phyloP scores from a whole-genome alignment of 1,284 basidiomycete genomes.

The Apiotrichum mycotoxinovorans region DNA sequence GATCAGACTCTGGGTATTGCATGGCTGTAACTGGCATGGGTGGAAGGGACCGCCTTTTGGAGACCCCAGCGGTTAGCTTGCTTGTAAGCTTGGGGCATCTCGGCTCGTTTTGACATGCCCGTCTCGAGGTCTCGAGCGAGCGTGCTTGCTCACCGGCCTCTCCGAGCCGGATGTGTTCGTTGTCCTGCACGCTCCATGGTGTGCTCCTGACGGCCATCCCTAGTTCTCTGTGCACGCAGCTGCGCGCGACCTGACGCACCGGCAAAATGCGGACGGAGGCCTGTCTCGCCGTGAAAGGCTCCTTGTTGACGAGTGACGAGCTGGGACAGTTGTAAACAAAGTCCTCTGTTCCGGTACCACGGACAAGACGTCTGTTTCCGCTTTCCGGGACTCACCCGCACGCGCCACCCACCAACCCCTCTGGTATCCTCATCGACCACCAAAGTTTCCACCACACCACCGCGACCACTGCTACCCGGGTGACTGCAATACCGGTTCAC shows the following conservation, averaged over 20 bases:
- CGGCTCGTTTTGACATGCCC: no score
- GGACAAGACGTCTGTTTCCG: not conserved
- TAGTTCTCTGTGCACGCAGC: not conserved
- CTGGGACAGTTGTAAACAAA: no score
- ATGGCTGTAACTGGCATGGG: no score
- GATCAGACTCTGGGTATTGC: no score
- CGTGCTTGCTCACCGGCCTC: not conserved
- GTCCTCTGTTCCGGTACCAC: not conserved
- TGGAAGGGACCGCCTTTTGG: no score
- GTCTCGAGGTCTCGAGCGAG: no score
- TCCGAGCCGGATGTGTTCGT: not conserved
- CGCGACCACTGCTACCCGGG: not conserved
- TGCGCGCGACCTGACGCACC: not conserved
- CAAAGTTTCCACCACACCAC: not conserved
- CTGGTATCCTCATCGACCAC: not conserved
- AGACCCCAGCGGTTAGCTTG: no score
- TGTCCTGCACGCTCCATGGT: not conserved
- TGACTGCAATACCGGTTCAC: not conserved
- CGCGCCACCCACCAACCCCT: not conserved
- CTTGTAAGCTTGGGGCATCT: no score
- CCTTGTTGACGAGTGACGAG: no score
- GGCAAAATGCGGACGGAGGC: not conserved
- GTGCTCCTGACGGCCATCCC: not conserved
- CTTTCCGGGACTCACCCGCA: not conserved
- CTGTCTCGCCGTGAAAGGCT: no score